Conservation (phyloP, 2,329 filamentous ascomycete species). For the Colletotrichum sp. region DNA sequence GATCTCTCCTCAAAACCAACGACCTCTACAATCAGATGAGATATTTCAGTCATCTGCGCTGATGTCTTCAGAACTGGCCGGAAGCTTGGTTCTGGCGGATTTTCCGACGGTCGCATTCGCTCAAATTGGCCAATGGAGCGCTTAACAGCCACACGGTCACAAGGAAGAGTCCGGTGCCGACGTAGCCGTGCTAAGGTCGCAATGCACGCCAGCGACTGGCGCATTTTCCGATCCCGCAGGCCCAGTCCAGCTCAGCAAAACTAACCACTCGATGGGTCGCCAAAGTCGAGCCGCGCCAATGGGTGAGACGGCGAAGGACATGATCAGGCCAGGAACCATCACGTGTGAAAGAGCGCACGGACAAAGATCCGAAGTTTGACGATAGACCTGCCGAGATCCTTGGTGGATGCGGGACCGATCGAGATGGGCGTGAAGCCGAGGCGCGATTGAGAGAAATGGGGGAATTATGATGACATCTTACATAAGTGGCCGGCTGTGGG, state of each 20-base stretch:
- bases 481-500: not conserved
- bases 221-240: not conserved
- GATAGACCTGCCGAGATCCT: not conserved
- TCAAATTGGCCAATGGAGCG: not conserved
- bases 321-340: not conserved
- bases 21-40: not conserved
- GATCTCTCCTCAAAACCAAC: not conserved
- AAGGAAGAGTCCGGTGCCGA: not conserved
- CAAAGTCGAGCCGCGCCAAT: not conserved
- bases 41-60: not conserved
- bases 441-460: not conserved
- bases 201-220: not conserved
- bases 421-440: not conserved
- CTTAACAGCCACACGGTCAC: not conserved
- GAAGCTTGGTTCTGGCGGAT: not conserved
- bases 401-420: not conserved
- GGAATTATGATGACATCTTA: not conserved
- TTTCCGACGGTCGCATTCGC: not conserved
- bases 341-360: not conserved
- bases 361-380: not conserved
- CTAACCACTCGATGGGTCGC: not conserved
- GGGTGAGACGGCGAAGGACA: not conserved
- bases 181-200: not conserved
- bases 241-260: not conserved
- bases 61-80: not conserved